Base-by-base conservation (phyloP, 257 asterid species). In the Anisodus acutangulus region DNA sequence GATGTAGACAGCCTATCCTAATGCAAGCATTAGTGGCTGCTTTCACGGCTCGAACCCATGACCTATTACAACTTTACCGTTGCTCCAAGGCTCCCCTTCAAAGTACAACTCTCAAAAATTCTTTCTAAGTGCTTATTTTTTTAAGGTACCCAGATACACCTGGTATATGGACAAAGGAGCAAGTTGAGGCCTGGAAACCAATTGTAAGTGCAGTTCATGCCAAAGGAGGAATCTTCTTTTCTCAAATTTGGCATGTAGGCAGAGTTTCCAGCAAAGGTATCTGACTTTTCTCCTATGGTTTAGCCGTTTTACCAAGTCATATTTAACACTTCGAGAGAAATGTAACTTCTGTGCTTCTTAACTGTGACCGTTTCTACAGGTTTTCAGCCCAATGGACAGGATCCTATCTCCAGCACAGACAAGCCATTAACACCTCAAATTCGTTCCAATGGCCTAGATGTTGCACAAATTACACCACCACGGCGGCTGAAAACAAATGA, bases 171-270 rank as follows among this genome's bases (percentile, higher is more conserved):
- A 86, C 85, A 4, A 86, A 60, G 80, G 87, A 86, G 76, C 89
- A 86, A 86, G 87, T 86, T n/a, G 88, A 87, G 63, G 90, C 88
- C 13, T 87, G 89, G 85, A 87, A 87, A 62, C 86, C 87, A 12
- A 82, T 85, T 69, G 88, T 85, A 9, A 68, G 85, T 59, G 86
- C 88, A 4, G 88, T 82, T 19, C 89, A 87, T 82, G 86, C 87
- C 74, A 85, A 87, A 60, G 89, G 88, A 67, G 87, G 87, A 3
- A 8, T 87, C 6, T 86, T 86, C 70, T 83, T 84, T 72, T 86
- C 87, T 80, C 89, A 86, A 69, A 53, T 86, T 80, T 80, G 86
- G 85, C 87, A 86, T 72, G 83, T 9, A 4, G 85, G 88, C 2
- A 79, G 88, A 60, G 88, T 81, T 81, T 84, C 89, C 26, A 63